Base-by-base conservation (phyloP, 2,329 filamentous ascomycete genomes). In the Chaetomium strumarium region DNA sequence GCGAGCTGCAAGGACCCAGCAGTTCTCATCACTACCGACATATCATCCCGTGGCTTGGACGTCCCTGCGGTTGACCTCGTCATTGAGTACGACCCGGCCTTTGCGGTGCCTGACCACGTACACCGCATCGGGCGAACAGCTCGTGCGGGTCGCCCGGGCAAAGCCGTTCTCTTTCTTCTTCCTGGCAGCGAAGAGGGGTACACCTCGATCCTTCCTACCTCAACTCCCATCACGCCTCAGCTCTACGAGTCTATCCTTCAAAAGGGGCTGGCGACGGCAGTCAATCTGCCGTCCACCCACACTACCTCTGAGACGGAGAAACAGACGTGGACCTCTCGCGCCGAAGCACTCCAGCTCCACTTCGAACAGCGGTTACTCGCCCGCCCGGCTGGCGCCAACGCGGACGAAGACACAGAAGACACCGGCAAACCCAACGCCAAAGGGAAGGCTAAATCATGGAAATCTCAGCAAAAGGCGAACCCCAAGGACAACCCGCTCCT, bases 91-190 rank as follows among this genome's bases (percentile, higher is more conserved):
- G 93, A 99, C 66, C 91, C 93, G 0, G 89, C 93, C 2, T 97
- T 97, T 70, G 90, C 87, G 66, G 84, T 90, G 20, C 88, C 91
- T 55, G 93, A 99, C 68, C 93, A 99, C 68, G 79, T 96, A 8
- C 93, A 99, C 72, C 86, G 93, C 51, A 89, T 97, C 51, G 93
- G 93, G 50, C 87, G 93, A 68, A 99, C 93, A 11, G 93, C 93
- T 3, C 88, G 93, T 75, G 89, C 95, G 1, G 93, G 93, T 14
- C 86, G 88, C 6, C 81, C 92, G 11, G 93, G 93, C 29, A 85
- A 91, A 51, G 90, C 93, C 0, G 78, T 88, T 11, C 83, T 97
- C 20, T 97, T 97, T 75, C 80, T 99, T 13, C 83, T 91, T 53
- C 93, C 93, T 0, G 93, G 93, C 14, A 83, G 83, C 52, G 93